Percentiles rank a stretch among this genome's conserved stretches.
These are phyloP conservation scores for Colletotrichum phormii DNA, from an alignment of 2,329 filamentous ascomycete genomes.

Conservation along the genomic window DNA sequence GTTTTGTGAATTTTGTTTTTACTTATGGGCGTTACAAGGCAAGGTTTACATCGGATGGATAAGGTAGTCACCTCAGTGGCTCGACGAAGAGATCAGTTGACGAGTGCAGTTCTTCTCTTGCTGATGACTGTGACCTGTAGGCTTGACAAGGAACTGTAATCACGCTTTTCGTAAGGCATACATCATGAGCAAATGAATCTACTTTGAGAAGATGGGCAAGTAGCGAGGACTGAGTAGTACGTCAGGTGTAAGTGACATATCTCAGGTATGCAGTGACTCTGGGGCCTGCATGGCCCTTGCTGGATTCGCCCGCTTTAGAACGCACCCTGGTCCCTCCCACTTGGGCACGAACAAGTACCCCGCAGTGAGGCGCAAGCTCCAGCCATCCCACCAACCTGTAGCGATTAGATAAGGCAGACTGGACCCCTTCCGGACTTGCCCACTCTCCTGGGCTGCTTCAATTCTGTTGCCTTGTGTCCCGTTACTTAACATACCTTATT, in stretches of 20 bases:
- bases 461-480: constrained; percentile 22
- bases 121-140: not conserved
- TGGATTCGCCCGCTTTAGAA: not conserved
- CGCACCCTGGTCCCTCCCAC: constrained; percentile 15
- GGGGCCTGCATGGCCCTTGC: not conserved
- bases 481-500: not conserved
- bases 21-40: not conserved
- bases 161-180: not conserved
- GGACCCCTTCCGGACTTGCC: constrained; percentile 21
- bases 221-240: not conserved
- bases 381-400: constrained; percentile 29
- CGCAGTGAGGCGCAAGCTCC: constrained; percentile 34
- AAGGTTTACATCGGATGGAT: not conserved
- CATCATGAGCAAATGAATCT: too few species aligned
- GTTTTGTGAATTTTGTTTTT: not conserved
- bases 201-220: not conserved
- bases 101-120: not conserved
- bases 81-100: not conserved
- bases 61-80: not conserved
- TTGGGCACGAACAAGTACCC: constrained; percentile 32
- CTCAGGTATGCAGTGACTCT: not conserved
- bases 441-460: constrained; percentile 17
- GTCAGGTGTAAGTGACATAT: not conserved
- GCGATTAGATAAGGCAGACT: constrained; percentile 36
- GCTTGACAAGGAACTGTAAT: not conserved